These are phyloP conservation scores for Paracamarosporium sp. DNA, from an alignment of 2,329 filamentous ascomycete species.

Conservation along the genomic window DNA sequence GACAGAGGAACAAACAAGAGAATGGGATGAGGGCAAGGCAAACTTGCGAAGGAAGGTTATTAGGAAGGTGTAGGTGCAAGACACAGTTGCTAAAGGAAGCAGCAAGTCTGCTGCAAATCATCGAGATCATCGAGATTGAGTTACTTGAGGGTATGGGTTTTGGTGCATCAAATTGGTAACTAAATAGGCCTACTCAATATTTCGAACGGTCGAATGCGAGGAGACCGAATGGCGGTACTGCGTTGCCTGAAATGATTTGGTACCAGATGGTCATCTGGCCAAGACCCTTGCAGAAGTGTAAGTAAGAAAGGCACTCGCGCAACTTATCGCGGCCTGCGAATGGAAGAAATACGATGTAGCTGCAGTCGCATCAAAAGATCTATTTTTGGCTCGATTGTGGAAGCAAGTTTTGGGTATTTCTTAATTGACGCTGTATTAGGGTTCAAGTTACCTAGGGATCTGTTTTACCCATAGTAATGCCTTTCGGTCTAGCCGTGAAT, in stretches of 20 bases:
- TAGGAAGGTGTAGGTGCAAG: too few species aligned
- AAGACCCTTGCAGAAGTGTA: conserved; percentile 1
- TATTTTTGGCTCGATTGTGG: neutral
- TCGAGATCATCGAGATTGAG: too few species aligned
- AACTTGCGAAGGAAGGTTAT: too few species aligned
- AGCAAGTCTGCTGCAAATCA: too few species aligned
- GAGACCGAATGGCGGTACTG: neutral
- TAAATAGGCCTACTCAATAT: neutral
- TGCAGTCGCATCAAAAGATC: neutral
- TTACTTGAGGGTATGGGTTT: too few species aligned
- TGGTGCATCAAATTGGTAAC: too few species aligned
- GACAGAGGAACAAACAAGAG: too few species aligned
- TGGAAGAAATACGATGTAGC: neutral
- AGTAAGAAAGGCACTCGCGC: neutral
- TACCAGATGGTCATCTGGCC: conserved; percentile 3
- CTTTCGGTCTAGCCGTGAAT: neutral
- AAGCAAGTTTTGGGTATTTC: neutral
- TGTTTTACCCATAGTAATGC: neutral
- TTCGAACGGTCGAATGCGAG: neutral
- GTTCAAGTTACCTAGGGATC: neutral
- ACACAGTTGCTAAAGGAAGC: too few species aligned
- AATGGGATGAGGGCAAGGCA: too few species aligned
- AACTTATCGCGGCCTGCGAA: neutral
- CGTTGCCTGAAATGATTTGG: neutral
- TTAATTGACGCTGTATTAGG: neutral